Evolutionary conservation across 2,329 filamentous ascomycete genomes (phyloP), one percentile per base, ranked within the genome.

Genomic region (Sporothrix brasiliensis): DNA sequence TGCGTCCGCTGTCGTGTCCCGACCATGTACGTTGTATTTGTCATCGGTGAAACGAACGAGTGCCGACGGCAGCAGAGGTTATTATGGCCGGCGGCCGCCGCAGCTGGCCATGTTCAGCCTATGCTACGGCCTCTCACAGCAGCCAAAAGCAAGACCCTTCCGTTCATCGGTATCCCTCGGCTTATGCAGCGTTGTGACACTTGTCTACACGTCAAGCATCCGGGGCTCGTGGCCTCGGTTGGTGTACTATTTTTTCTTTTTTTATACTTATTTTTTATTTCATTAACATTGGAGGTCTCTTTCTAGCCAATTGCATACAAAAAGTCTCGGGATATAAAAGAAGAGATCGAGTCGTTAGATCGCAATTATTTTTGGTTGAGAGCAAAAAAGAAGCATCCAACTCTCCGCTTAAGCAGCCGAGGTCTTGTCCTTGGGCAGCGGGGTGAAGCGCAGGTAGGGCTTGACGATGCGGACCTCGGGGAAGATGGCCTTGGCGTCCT

Each of bases 401-500:
- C 13, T n/a, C 27, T 27, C n/a, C 65, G 49, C 49, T 60, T 69
- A 71, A 21, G 52, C 67, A 34, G 70, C 47, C 41, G 67, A 69
- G 67, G 68, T 69, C 68, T 71, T 60, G 41, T 63, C 84, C 83
- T 88, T 86, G 77, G 88, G 83, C 70, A 90, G 82, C 73, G 86
- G 82, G 56, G 91, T 92, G 81, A 90, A 93, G 79, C 91, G 86
- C 78, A 94, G 84, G 82, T 94, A 91, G 70, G 87, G 87, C 85
- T 90, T 90, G 80, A 90, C 86, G 74, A 86, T 85, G 78, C 85
- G 84, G 81, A 89, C 87, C 74, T 94, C 86, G 73, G 92, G 92
- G 86, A 97, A 97, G 78, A 97, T 89, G 82, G 91, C 89, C 86
- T 90, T 90, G 78, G 93, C 94, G 83, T 95, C 90, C 80, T 92